A percentile compares a stretch with the other conserved stretches of the same genome.
phyloP scores from a whole-genome alignment of 2,329 filamentous ascomycete genomes.

The Sporothrix curviconia region DNA sequence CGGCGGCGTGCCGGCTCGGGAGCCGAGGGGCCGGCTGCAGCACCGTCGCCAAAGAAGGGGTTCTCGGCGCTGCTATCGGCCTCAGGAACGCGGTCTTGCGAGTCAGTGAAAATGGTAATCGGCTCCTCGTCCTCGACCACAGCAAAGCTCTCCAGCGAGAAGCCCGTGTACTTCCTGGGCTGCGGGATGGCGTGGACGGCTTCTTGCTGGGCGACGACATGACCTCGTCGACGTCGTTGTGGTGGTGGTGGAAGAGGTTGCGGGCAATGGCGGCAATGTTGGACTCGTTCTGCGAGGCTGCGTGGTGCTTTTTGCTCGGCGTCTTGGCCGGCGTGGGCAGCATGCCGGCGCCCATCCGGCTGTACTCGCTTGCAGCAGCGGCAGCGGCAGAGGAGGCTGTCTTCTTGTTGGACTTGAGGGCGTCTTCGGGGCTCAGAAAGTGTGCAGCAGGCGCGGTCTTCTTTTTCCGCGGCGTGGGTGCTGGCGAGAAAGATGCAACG shows the following conservation, averaged over 20 bases:
- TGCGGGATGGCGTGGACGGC: constrained; percentile 37
- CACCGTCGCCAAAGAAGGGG: constrained; percentile 57
- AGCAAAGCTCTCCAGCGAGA: constrained; percentile 52
- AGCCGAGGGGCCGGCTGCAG: constrained; percentile 24
- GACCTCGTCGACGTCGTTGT: constrained; percentile 49
- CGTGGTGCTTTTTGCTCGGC: constrained; percentile 53
- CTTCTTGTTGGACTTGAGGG: constrained; percentile 31
- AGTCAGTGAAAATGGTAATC: constrained; percentile 73
- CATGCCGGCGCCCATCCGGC: constrained; percentile 42
- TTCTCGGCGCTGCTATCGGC: constrained; percentile 61
- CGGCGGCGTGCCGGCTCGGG: constrained; percentile 37
- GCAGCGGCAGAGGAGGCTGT: constrained; percentile 36
- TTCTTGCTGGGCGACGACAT: constrained; percentile 52
- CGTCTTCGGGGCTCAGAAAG: constrained; percentile 37
- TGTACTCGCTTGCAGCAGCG: constrained; percentile 22
- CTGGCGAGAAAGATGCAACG: constrained; percentile 31
- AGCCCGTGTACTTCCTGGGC: constrained; percentile 49
- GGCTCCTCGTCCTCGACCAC: constrained; percentile 48
- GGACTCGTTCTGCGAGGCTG: constrained; percentile 42
- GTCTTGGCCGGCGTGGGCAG: constrained; percentile 76
- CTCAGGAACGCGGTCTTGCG: constrained; percentile 68
- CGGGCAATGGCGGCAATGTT: constrained; percentile 50
- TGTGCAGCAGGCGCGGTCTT: constrained; percentile 41
- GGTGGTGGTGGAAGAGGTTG: constrained; percentile 48
- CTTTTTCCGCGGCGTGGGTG: constrained; percentile 46